Conservation (phyloP, 2,329 filamentous ascomycete genomes). For the Aspergillus ruber region DNA sequence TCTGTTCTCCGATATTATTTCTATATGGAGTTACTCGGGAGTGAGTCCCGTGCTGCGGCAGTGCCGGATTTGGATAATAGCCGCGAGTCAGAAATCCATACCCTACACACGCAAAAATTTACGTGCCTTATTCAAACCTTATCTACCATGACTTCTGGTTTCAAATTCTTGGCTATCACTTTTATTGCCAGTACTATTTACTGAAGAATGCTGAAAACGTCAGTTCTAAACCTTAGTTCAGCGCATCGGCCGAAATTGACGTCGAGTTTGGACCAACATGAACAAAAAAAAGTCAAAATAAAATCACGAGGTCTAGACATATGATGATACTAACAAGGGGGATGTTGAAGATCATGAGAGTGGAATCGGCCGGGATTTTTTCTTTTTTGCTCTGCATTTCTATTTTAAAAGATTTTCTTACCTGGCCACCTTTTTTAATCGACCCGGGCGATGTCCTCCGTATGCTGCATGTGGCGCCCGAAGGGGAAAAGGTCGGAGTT, state of each 20-base stretch:
- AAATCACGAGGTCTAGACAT: conserved; percentile 9
- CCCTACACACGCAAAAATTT: too few species aligned
- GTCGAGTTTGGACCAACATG: not conserved
- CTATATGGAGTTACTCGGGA: too few species aligned
- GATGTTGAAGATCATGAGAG: conserved; percentile 3
- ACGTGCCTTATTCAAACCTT: too few species aligned
- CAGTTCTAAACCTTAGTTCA: not conserved
- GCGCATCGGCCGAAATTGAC: not conserved
- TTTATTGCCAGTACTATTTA: not conserved
- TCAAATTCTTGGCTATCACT: not conserved
- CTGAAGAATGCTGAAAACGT: not conserved
- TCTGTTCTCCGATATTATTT: too few species aligned
- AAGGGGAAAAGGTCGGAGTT: conserved; percentile 1
- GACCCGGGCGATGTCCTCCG: not conserved
- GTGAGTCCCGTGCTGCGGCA: too few species aligned
- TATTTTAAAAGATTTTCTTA: not conserved
- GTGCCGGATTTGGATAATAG: too few species aligned
- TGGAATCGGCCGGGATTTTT: conserved; percentile 1
- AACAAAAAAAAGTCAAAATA: not conserved
- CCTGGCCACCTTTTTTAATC: not conserved
- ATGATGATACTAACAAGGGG: conserved; percentile 3
- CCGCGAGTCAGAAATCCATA: too few species aligned
- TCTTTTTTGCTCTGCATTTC: not conserved
- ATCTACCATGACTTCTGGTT: too few species aligned
- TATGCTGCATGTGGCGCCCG: conserved; percentile 4